Evolutionary conservation across 345 rosid species (phyloP).

Genomic region (Euphorbia lathyris): DNA sequence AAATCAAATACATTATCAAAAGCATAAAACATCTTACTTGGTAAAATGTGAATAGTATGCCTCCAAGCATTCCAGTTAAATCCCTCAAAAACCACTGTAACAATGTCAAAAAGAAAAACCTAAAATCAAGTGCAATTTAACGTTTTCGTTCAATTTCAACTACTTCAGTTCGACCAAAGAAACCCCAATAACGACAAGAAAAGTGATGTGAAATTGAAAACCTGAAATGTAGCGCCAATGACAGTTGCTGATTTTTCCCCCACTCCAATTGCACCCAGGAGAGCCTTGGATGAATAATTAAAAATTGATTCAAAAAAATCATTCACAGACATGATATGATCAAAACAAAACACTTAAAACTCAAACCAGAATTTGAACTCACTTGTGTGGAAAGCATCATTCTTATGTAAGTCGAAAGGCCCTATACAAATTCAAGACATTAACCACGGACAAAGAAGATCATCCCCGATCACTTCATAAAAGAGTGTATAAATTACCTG

Average conservation of each 20-base stretch:
- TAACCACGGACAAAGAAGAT: neutral
- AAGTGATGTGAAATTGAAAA: slow-evolving; percentile 12
- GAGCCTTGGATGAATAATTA: slow-evolving; percentile 48
- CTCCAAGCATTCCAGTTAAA: slow-evolving; percentile 95
- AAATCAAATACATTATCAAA: neutral
- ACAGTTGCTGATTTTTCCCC: slow-evolving; percentile 97
- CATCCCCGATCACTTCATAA: neutral
- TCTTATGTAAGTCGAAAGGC: slow-evolving; percentile 87
- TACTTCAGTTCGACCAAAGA: neutral
- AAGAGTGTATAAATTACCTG: slow-evolving; percentile 46
- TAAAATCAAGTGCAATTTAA: neutral
- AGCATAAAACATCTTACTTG: slow-evolving; percentile 46
- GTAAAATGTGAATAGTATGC: slow-evolving; percentile 87
- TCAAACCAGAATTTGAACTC: slow-evolving; percentile 8
- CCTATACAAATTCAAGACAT: slow-evolving; percentile 36
- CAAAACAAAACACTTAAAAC: neutral
- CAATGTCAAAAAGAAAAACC: neutral
- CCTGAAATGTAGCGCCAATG: slow-evolving; percentile 96
- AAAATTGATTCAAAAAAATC: neutral
- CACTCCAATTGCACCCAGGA: slow-evolving; percentile 90
- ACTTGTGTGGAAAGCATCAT: slow-evolving; percentile 98
- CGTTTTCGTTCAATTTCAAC: neutral
- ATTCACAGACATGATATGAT: neutral
- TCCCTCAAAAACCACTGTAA: slow-evolving; percentile 95
- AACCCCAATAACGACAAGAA: neutral